Percentiles rank a stretch among this genome's conserved stretches.
Evolutionary conservation across 768 basidiomycete genomes (phyloP).

Genomic region (Tricholoma sp.): DNA sequence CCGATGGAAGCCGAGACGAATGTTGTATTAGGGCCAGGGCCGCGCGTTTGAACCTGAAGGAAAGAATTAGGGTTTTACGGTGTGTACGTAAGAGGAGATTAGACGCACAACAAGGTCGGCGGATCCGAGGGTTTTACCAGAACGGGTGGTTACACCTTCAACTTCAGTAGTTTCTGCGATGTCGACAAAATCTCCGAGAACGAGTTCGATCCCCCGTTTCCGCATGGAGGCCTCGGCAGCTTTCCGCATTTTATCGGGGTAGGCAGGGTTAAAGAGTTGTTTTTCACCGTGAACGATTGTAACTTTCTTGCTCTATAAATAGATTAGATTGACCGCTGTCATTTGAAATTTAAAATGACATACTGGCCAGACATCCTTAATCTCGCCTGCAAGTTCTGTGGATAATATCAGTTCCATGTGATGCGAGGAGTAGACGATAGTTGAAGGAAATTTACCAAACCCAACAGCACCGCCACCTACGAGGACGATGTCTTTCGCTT

Average conservation of each 20-base stretch:
- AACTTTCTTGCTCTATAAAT: conserved; percentile 39
- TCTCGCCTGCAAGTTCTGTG: conserved; percentile 39
- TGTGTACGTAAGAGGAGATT: background rate
- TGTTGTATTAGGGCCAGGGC: conserved; percentile 45
- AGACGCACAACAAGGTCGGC: conserved; percentile 56
- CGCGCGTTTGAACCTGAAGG: conserved; percentile 33
- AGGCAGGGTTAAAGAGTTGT: conserved; percentile 50
- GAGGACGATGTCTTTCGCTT: conserved; percentile 42
- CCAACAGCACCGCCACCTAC: conserved; percentile 58
- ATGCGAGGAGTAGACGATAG: background rate
- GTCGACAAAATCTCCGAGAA: conserved; percentile 54
- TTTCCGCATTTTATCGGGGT: conserved; percentile 51
- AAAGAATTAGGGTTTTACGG: background rate
- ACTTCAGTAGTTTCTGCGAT: conserved; percentile 34
- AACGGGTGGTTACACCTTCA: conserved; percentile 42
- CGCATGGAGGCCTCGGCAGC: conserved; percentile 35
- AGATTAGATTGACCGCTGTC: conserved; percentile 8
- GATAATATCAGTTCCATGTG: background rate
- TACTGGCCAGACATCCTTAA: conserved; percentile 38
- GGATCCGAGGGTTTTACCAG: conserved; percentile 38
- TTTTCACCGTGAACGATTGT: conserved; percentile 58
- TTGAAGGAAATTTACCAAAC: conserved; percentile 28
- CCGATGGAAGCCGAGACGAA: conserved; percentile 41
- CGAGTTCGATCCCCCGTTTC: conserved; percentile 43
- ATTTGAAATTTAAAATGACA: conserved; percentile 2